Evolutionary conservation across 306 rosid species (phyloP).

Genomic region (Prunus persica): Prunus_persica_NCBIv2 NC_034012.1:1377501-1378000

Average conservation of each 20-base stretch:
- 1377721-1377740: conserved; percentile 2
- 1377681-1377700: too few species aligned
- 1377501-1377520: too few species aligned
- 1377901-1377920: background rate
- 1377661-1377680: too few species aligned
- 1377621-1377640: too few species aligned
- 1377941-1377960: background rate
- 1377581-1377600: too few species aligned
- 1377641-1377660: too few species aligned
- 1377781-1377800: background rate
- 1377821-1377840: conserved; percentile 2
- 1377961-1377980: background rate
- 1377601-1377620: too few species aligned
- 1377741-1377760: background rate
- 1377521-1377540: too few species aligned
- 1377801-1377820: background rate
- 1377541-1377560: too few species aligned
- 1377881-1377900: conserved; percentile 3
- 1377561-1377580: too few species aligned
- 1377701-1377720: background rate
- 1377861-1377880: background rate
- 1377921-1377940: background rate
- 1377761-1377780: background rate
- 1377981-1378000: conserved; percentile 7
- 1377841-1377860: background rate